A percentile compares a stretch with the other conserved stretches of the same genome.
Evolutionary conservation across 106 monocot species (phyloP).

Genomic region (Narthecium ossifragum): DNA sequence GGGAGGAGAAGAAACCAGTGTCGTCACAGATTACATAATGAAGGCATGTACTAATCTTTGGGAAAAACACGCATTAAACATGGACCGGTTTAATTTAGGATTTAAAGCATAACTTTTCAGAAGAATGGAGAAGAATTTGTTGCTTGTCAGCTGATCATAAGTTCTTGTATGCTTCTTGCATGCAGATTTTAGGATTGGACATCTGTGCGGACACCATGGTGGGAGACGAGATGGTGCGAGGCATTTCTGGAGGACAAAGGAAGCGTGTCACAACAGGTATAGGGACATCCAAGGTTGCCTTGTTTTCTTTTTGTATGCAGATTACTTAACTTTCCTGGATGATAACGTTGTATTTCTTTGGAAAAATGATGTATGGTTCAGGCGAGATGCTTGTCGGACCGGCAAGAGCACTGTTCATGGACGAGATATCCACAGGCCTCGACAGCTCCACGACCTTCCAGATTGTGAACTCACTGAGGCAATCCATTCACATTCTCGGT

Average conservation of each 20-base stretch:
- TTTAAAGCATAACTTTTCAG: too few relatives aligned
- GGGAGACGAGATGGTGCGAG: conserved; percentile 53
- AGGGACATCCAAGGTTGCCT: background rate
- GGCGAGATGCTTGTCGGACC: conserved; percentile 81
- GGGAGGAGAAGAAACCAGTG: conserved; percentile 25
- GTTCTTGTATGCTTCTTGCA: too few relatives aligned
- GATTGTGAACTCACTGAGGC: conserved; percentile 51
- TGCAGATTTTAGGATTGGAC: conserved; percentile 50
- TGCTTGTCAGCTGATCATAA: too few relatives aligned
- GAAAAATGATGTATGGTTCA: conserved; percentile 11
- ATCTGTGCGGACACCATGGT: conserved; percentile 45
- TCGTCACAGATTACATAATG: conserved; percentile 46
- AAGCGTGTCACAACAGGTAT: conserved; percentile 69
- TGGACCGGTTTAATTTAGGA: too few relatives aligned
- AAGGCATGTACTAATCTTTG: conserved; percentile 41
- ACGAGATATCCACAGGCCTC: conserved; percentile 67
- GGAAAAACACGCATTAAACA: too few relatives aligned
- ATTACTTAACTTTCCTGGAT: background rate
- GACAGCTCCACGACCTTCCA: conserved; percentile 67
- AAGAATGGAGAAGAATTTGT: too few relatives aligned
- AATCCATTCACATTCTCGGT: conserved; percentile 58
- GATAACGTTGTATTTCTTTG: background rate
- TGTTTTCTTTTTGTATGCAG: too few relatives aligned
- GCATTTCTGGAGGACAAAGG: conserved; percentile 56
- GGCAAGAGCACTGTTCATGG: conserved; percentile 64